These are phyloP conservation scores for Talaromyces borbonicus DNA, from an alignment of 495 filamentous ascomycete species.

Conservation along the genomic window DNA sequence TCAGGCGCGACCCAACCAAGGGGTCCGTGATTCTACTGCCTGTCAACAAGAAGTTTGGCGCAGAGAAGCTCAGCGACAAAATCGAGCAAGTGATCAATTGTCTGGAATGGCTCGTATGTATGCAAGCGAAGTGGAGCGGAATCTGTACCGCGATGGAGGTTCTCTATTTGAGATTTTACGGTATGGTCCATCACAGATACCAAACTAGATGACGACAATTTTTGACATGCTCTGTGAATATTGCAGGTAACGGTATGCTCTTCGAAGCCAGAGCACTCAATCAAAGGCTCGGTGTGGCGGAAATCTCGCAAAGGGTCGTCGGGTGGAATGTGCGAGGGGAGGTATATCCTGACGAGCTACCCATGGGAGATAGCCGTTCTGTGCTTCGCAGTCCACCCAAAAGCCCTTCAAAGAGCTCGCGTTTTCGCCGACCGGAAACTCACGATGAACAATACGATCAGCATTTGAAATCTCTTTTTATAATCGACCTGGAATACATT, in stretches of 20 bases:
- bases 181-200: constrained; percentile 16
- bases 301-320: constrained; percentile 32
- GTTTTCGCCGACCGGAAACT: neutral
- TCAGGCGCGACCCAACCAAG: constrained; percentile 19
- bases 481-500: constrained; percentile 64
- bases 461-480: constrained; percentile 38
- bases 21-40: constrained; percentile 24
- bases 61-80: constrained; percentile 44
- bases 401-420: constrained; percentile 6
- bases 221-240: neutral
- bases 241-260: constrained; percentile 5
- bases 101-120: constrained; percentile 73
- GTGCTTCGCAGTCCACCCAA: constrained; percentile 28
- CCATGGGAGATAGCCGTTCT: constrained; percentile 13
- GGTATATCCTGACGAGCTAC: constrained; percentile 16
- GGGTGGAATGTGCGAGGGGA: constrained; percentile 30
- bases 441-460: neutral
- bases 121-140: constrained; percentile 59
- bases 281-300: constrained; percentile 30
- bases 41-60: constrained; percentile 55
- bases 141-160: constrained; percentile 57
- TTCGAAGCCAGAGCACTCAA: constrained; percentile 53
- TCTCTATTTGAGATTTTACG: constrained; percentile 52
- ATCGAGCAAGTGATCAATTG: constrained; percentile 69
- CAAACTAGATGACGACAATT: neutral